Evolutionary conservation across 805 yeast genomes (phyloP).

Genomic region (Candida hispaniensis): DNA sequence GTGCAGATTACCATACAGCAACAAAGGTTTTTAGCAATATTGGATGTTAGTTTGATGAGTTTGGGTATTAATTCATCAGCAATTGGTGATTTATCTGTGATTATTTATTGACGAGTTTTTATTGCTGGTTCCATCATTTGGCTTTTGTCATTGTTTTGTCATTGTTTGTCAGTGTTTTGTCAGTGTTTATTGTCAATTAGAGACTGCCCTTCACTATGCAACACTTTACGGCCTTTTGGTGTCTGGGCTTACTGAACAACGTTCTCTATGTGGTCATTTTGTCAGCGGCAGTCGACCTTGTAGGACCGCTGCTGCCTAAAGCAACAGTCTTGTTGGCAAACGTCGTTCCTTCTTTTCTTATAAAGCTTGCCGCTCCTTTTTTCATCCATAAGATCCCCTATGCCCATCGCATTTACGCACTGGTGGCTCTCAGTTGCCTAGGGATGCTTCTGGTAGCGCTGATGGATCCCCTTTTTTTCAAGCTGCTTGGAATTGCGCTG

Average conservation of each 20-base stretch:
- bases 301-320: slow-evolving; percentile 74
- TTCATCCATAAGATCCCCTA: slow-evolving; percentile 61
- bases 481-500: slow-evolving; percentile 57
- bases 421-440: slow-evolving; percentile 47
- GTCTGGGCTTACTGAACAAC: slow-evolving; percentile 80
- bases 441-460: slow-evolving; percentile 70
- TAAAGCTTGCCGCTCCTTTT: slow-evolving; percentile 71
- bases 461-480: slow-evolving; percentile 30
- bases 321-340: slow-evolving; percentile 79
- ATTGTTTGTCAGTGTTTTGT: too few species aligned
- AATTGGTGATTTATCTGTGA: too few species aligned
- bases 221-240: slow-evolving; percentile 50
- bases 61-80: too few species aligned
- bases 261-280: slow-evolving; percentile 83
- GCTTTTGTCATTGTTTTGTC: too few species aligned
- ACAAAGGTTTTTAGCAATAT: too few species aligned
- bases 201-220: too few species aligned
- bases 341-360: slow-evolving; percentile 66
- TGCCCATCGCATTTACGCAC: slow-evolving; percentile 37
- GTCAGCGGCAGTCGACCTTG: slow-evolving; percentile 86
- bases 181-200: too few species aligned
- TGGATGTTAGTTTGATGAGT: too few species aligned
- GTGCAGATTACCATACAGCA: too few species aligned
- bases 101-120: too few species aligned
- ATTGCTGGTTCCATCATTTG: too few species aligned